Evolutionary conservation across 768 basidiomycete species (phyloP).

Genomic region (Dendrothele bispora): DNA sequence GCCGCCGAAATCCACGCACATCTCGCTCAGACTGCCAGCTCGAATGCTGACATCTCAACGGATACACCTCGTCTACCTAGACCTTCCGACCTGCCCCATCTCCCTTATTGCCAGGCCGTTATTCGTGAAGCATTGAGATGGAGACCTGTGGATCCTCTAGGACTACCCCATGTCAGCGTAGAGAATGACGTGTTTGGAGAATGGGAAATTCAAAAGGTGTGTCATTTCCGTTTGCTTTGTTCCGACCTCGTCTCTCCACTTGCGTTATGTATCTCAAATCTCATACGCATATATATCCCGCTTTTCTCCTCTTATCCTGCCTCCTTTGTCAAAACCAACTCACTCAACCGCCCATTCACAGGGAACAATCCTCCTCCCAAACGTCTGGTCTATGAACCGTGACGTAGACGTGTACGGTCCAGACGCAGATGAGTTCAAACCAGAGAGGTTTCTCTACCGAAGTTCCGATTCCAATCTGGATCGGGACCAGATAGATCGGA

Average conservation of each 20-base stretch:
- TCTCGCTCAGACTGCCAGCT: slow-evolving; percentile 19
- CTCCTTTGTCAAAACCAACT: not conserved
- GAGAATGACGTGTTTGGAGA: no score
- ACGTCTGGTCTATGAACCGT: not conserved
- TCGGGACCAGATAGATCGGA: no score
- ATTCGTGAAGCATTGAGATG: slow-evolving; percentile 16
- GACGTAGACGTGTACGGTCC: not conserved
- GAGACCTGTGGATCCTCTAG: slow-evolving; percentile 12
- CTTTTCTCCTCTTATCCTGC: not conserved
- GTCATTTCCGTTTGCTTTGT: not conserved
- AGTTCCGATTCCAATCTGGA: no score
- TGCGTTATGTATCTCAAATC: not conserved
- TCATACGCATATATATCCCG: not conserved
- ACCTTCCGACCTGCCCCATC: slow-evolving; percentile 10
- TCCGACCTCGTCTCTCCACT: not conserved
- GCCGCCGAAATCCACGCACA: no score
- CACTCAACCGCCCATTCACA: not conserved
- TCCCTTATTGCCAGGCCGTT: slow-evolving; percentile 17
- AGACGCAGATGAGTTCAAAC: not conserved
- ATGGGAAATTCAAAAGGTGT: no score
- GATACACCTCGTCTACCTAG: slow-evolving; percentile 16
- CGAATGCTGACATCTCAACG: slow-evolving; percentile 20
- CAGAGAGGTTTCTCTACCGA: not conserved
- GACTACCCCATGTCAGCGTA: no score
- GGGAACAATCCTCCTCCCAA: not conserved